These are phyloP conservation scores for Geotrichum citri-aurantii DNA, from an alignment of 1,139 yeast species.

Conservation along the genomic window DNA sequence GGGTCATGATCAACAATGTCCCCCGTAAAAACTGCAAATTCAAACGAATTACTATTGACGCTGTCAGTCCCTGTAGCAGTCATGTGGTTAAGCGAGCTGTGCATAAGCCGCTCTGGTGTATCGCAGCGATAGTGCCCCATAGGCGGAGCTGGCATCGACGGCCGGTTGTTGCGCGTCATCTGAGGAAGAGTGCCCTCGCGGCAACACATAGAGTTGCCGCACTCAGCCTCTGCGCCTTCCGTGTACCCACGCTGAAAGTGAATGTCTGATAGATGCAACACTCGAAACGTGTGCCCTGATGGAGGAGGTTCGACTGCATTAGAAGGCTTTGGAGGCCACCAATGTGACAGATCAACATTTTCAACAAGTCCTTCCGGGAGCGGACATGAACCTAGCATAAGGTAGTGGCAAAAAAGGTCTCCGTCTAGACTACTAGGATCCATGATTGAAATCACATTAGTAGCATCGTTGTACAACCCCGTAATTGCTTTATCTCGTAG, in stretches of 20 bases:
- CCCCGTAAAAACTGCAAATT: conserved; percentile 63
- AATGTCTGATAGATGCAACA: conserved; percentile 61
- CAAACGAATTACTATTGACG: conserved; percentile 36
- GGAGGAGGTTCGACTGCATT: conserved; percentile 37
- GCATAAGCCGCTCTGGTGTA: conserved; percentile 50
- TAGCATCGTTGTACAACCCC: conserved; percentile 41
- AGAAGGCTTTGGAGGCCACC: conserved; percentile 42
- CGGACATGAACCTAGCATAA: conserved; percentile 41
- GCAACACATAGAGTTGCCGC: conserved; percentile 50
- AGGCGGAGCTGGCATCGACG: conserved; percentile 48
- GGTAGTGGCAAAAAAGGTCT: conserved; percentile 49
- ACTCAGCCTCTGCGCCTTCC: conserved; percentile 57
- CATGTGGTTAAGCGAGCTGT: conserved; percentile 49
- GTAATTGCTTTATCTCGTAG: conserved; percentile 7
- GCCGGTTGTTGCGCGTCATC: conserved; percentile 33
- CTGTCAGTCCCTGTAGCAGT: conserved; percentile 23
- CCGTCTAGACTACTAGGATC: conserved; percentile 43
- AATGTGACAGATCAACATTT: conserved; percentile 35
- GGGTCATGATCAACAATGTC: conserved; percentile 62
- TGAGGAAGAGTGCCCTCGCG: conserved; percentile 35
- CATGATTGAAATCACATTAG: conserved; percentile 43
- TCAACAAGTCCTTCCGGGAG: conserved; percentile 42
- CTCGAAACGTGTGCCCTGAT: conserved; percentile 47
- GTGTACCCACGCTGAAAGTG: conserved; percentile 55
- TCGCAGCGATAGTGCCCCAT: conserved; percentile 62